Evolutionary conservation across 768 basidiomycete genomes (phyloP), one percentile per base, ranked within the genome.

Genomic region (Lactarius evosmus): DNA sequence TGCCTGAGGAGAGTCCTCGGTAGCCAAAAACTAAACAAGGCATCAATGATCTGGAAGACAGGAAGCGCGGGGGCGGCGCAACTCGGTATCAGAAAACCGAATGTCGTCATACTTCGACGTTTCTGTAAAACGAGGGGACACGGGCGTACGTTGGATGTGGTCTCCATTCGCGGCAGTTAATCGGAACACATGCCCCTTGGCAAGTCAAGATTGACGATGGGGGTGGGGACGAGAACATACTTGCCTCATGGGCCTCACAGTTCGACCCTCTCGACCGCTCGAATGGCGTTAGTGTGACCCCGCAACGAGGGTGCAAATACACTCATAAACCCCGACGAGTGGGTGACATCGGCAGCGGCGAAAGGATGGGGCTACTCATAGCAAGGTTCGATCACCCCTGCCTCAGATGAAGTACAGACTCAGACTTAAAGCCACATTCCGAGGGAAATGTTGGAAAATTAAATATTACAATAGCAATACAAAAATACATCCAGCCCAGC

Each of bases 401-500:
- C 11, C 16, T 46, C 22, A 41, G n/a, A n/a, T n/a, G n/a, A n/a
- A n/a, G n/a, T n/a, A 9, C n/a, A 11, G n/a, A 19, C 34, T n/a
- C 19, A 44, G 11, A 46, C 22, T 6, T 25, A 12, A 41, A 25
- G 22, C 22, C 22, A 12, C 7, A 25, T 22, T 22, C 22, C 22
- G n/a, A 16, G 22, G 14, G 29, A 40, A 36, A 22, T 7, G 11
- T 25, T 8, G 5, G 22, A 70, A 30, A 72, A 76, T 72, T 74
- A 70, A 69, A 74, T 54, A 52, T 71, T 70, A 78, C 74, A 77
- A 32, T 63, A 76, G 71, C 72, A 70, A 76, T 74, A 74, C 54
- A 68, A 65, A 51, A 22, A 50, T 25, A 69, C 53, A 67, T 36
- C 53, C 61, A 54, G 19, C 71, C 60, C 44, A 51, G 29, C 30